These are phyloP conservation scores for Ailanthus altissimus DNA, from an alignment of 345 rosid species.

Conservation along the genomic window DNA sequence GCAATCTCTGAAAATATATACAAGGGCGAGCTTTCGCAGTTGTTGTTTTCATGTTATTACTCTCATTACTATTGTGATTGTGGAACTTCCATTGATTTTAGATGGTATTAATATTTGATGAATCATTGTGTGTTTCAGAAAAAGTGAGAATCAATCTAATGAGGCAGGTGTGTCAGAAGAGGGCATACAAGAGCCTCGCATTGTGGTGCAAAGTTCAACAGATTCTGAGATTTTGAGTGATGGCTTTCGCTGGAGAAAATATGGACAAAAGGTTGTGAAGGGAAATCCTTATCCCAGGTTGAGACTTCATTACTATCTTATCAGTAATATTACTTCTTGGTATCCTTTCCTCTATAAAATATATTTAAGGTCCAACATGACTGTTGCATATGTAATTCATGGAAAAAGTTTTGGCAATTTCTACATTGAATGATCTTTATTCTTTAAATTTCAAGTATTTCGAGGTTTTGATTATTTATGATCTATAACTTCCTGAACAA, in stretches of 20 bases:
- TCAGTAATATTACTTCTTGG: neutral
- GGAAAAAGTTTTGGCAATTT: neutral
- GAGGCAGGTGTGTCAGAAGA: constrained; percentile 52
- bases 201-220: constrained; percentile 45
- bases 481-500: neutral
- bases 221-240: constrained; percentile 80
- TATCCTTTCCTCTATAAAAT: neutral
- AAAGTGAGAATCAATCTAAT: constrained; percentile 53
- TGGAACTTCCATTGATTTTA: neutral
- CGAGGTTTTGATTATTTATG: neutral
- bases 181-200: constrained; percentile 40
- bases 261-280: constrained; percentile 95
- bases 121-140: constrained; percentile 37
- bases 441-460: neutral
- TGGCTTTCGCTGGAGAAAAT: constrained; percentile 98
- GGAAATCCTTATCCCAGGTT: constrained; percentile 96
- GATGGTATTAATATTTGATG: neutral
- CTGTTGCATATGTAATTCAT: neutral
- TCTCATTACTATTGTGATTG: neutral
- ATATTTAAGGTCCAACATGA: neutral
- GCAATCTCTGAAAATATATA: no score
- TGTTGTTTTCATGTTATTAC: neutral
- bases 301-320: constrained; percentile 3
- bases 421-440: neutral
- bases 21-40: no score